Evolutionary conservation across 202 grass and related monocot species (phyloP), one percentile per base, ranked within the genome.

Genomic region (Schoenoplectus triqueter): DNA sequence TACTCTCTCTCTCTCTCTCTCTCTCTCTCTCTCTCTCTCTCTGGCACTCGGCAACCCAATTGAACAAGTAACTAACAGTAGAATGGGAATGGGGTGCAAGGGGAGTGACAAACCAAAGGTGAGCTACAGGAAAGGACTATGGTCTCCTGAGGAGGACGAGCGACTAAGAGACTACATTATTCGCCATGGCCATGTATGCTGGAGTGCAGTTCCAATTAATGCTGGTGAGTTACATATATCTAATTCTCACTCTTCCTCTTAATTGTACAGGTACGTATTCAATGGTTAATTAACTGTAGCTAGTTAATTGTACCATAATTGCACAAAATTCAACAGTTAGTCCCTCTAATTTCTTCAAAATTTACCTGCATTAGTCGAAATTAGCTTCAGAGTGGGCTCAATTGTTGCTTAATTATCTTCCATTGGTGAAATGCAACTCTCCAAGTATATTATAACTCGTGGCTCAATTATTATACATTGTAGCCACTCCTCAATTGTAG

Each of bases 131-230:
- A 96, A 93, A 89, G 93, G 93, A 39, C 86, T 96, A 46, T 96
- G 93, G 93, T 96, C 93, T 81, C 93, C 93, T 21, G 93, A 91
- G 84, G 93, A 96, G 84, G 91, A 96, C 87, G 87, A 93, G 65
- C 89, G 89, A 64, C 91, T 96, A 70, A 82, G 84, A 31, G 88
- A 96, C 60, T 91, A 66, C 91, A 93, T 96, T 85, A 4, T 96
- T 72, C 86, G 84, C 81, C 73, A 89, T 77, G 91, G 94, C 86
- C 91, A 93, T 71, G 86, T 88, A 57, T 93, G 94, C 94, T 96
- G 94, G 94, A 96, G 91, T 89, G 62, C 91, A 69, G 84, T 93
- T 67, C 94, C 94, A 78, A 61, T 54, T 61, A 93, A 96, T 57
- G 91, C 91, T 76, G 94, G 94, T 96, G 85, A 91, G 91, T 74